These are phyloP conservation scores for Penicillium flavigenum DNA, from an alignment of 495 filamentous ascomycete species.

Conservation along the genomic window DNA sequence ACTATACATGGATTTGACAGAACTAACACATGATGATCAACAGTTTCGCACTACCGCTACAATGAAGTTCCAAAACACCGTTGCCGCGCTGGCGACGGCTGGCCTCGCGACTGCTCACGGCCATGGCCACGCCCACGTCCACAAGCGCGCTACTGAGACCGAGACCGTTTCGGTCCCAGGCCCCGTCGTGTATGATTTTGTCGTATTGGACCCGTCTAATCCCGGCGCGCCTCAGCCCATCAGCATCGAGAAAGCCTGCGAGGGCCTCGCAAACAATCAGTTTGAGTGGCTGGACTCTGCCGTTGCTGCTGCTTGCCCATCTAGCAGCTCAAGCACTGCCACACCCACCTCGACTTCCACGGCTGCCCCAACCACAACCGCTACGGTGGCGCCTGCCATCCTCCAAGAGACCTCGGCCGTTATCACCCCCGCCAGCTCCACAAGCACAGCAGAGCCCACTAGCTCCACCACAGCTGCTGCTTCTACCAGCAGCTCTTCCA, in stretches of 20 bases:
- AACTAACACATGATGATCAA: not conserved
- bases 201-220: constrained; percentile 37
- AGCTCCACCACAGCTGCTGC: constrained; percentile 16
- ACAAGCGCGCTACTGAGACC: constrained; percentile 39
- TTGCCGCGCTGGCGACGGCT: constrained; percentile 47
- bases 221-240: constrained; percentile 38
- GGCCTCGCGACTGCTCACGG: constrained; percentile 48
- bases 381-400: constrained; percentile 28
- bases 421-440: constrained; percentile 14
- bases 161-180: constrained; percentile 52
- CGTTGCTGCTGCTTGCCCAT: constrained; percentile 35
- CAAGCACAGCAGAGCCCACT: constrained; percentile 20
- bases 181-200: constrained; percentile 59
- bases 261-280: constrained; percentile 57
- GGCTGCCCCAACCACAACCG: constrained; percentile 18
- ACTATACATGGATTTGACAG: not conserved
- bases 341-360: constrained; percentile 24
- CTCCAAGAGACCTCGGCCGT: constrained; percentile 33
- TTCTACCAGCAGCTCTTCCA: constrained; percentile 23
- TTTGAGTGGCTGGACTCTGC: constrained; percentile 40
- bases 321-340: constrained; percentile 20
- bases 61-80: constrained; percentile 48
- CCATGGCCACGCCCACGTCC: constrained; percentile 45
- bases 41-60: constrained; percentile 13
- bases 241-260: constrained; percentile 54